These are phyloP conservation scores for Taiozyma sp. DNA, from an alignment of 1,139 yeast genomes.

Conservation along the genomic window DNA sequence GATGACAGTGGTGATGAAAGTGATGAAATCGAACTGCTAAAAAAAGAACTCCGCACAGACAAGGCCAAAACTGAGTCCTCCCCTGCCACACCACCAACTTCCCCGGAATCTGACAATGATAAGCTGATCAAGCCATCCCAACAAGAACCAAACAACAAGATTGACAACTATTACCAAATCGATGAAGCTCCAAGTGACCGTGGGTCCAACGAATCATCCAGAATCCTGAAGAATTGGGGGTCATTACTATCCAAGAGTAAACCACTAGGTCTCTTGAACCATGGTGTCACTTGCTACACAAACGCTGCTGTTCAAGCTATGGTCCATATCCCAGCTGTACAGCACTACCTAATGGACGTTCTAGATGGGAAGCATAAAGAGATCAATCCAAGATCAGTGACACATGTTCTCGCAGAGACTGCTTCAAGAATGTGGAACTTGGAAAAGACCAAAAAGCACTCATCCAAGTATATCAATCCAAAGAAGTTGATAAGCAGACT, in stretches of 20 bases:
- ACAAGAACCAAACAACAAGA: slow-evolving; percentile 12
- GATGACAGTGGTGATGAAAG: slow-evolving; percentile 3
- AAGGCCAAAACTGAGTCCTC: slow-evolving; percentile 26
- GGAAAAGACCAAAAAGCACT: slow-evolving; percentile 28
- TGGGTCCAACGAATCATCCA: slow-evolving; percentile 53
- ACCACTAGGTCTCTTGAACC: slow-evolving; percentile 81
- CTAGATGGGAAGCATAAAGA: slow-evolving; percentile 44
- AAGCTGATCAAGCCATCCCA: slow-evolving; percentile 9
- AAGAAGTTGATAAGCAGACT: slow-evolving; percentile 66
- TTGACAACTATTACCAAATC: slow-evolving; percentile 41
- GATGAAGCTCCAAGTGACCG: slow-evolving; percentile 49
- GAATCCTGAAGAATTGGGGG: slow-evolving; percentile 62
- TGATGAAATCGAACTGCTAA: slow-evolving; percentile 23
- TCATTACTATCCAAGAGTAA: slow-evolving; percentile 34
- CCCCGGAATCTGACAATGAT: slow-evolving; percentile 22
- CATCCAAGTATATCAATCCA: slow-evolving; percentile 57
- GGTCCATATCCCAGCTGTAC: slow-evolving; percentile 86
- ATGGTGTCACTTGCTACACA: slow-evolving; percentile 96
- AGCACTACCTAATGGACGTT: slow-evolving; percentile 73
- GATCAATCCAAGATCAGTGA: slow-evolving; percentile 57
- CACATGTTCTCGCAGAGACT: slow-evolving; percentile 69
- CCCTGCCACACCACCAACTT: slow-evolving; percentile 19
- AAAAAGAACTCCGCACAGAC: slow-evolving; percentile 32
- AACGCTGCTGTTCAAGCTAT: slow-evolving; percentile 91
- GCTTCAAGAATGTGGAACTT: slow-evolving; percentile 59